Conservation (phyloP, 495 filamentous ascomycete genomes). For the Penicillium cinerascens region DNA sequence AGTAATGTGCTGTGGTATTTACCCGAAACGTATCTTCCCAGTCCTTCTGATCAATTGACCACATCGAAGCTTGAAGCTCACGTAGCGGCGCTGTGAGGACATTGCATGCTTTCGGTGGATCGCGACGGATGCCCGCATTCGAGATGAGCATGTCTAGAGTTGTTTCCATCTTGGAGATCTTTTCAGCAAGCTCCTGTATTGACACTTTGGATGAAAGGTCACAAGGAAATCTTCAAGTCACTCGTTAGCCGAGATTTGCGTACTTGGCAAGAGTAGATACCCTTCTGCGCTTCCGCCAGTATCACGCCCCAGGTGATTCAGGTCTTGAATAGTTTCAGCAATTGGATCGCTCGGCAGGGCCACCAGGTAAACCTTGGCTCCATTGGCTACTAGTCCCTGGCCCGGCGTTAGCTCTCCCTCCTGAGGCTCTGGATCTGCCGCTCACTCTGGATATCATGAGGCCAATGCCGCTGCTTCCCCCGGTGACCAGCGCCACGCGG, state of each 20-base stretch:
- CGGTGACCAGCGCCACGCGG: constrained; percentile 40
- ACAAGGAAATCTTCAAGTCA: constrained; percentile 27
- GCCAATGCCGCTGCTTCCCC: constrained; percentile 43
- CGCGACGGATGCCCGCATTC: constrained; percentile 44
- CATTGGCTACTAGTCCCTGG: constrained; percentile 40
- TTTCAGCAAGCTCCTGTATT: constrained; percentile 22
- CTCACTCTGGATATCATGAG: constrained; percentile 39
- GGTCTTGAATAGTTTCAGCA: constrained; percentile 24
- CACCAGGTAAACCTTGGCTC: constrained; percentile 41
- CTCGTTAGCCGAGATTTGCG: background rate
- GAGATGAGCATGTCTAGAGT: constrained; percentile 42
- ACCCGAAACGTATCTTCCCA: constrained; percentile 40
- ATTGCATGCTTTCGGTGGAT: constrained; percentile 37
- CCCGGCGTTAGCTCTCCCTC: background rate
- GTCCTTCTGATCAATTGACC: constrained; percentile 34
- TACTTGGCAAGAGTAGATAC: constrained; percentile 10
- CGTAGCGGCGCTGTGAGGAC: constrained; percentile 32
- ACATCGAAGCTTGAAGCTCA: constrained; percentile 41
- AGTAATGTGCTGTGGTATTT: constrained; percentile 46
- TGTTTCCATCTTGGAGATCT: constrained; percentile 22
- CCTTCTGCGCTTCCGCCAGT: constrained; percentile 34
- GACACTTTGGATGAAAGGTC: constrained; percentile 37
- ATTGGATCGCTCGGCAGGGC: constrained; percentile 36
- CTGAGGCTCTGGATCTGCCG: background rate
- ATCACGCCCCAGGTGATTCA: constrained; percentile 27